A percentile compares a stretch with the other conserved stretches of the same genome.
phyloP scores from a whole-genome alignment of 371 early-diverging fungal species.

The Rhizopus delemar region DNA sequence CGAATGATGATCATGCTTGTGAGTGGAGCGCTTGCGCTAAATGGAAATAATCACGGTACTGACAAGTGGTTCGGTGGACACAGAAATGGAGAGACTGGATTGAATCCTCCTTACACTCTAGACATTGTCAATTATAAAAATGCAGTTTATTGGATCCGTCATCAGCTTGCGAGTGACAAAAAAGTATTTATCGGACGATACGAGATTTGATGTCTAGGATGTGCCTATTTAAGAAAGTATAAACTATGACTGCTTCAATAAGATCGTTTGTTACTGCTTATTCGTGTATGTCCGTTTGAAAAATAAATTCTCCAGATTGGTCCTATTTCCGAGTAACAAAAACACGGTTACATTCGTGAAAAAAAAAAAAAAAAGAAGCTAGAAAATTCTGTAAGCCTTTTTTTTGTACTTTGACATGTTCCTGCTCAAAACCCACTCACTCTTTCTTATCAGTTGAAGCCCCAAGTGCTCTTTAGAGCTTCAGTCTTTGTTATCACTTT shows the following conservation, averaged over 20 bases:
- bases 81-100: conserved; percentile 7
- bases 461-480: no score
- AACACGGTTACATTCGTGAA: no score
- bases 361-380: no score
- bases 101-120: conserved; percentile 4
- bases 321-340: no score
- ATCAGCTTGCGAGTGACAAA: conserved; percentile 4
- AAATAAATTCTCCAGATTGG: no score
- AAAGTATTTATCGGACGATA: conserved; percentile 11
- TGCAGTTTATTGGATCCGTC: conserved; percentile 11
- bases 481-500: no score
- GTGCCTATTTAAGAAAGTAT: conserved; percentile 6
- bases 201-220: conserved; percentile 10
- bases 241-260: neutral
- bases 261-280: neutral
- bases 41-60: neutral
- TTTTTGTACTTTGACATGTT: no score
- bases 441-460: no score
- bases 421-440: no score
- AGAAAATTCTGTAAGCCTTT: no score
- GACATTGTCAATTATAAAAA: conserved; percentile 12
- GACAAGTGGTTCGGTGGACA: conserved; percentile 16
- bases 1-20: no score
- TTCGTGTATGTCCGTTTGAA: neutral
- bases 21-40: no score